Evolutionary conservation across 2,329 filamentous ascomycete genomes (phyloP).

Genomic region (Parastagonospora avenae): DNA sequence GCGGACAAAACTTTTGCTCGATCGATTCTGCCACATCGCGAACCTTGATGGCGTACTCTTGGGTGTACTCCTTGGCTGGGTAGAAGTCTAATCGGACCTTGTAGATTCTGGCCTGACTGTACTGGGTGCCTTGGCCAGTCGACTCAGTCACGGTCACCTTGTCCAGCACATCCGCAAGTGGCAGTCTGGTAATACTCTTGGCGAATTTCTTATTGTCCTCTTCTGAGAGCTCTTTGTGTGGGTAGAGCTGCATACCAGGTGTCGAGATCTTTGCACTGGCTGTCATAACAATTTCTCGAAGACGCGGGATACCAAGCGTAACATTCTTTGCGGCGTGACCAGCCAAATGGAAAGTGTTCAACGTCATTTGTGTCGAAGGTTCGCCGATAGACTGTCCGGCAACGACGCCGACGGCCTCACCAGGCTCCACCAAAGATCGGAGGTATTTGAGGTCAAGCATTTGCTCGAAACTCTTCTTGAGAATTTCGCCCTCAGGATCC

Average conservation of each 20-base stretch:
- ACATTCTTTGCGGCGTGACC: constrained; percentile 99
- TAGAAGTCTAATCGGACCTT: constrained; percentile 84
- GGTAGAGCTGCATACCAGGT: constrained; percentile 82
- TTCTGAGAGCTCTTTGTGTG: constrained; percentile 72
- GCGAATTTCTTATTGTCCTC: constrained; percentile 79
- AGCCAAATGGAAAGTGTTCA: constrained; percentile 99
- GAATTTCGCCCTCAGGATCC: constrained; percentile 53
- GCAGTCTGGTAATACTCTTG: constrained; percentile 88
- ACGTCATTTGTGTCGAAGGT: constrained; percentile 97
- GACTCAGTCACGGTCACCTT: constrained; percentile 79
- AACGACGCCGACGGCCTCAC: constrained; percentile 95
- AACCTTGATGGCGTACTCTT: constrained; percentile 82
- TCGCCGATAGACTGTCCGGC: constrained; percentile 97
- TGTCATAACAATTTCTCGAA: constrained; percentile 98
- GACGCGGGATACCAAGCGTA: constrained; percentile 94
- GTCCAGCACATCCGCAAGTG: constrained; percentile 82
- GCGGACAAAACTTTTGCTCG: constrained; percentile 78
- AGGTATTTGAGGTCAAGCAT: constrained; percentile 93
- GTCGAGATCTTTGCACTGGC: constrained; percentile 88
- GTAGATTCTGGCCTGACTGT: constrained; percentile 80
- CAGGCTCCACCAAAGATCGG: constrained; percentile 87
- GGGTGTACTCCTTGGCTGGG: constrained; percentile 78
- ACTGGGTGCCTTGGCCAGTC: constrained; percentile 71
- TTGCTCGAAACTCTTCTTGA: constrained; percentile 73
- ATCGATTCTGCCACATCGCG: constrained; percentile 79